Base-by-base conservation (phyloP, 2,329 filamentous ascomycete species). In the Thermomyces lanuginosus region DNA sequence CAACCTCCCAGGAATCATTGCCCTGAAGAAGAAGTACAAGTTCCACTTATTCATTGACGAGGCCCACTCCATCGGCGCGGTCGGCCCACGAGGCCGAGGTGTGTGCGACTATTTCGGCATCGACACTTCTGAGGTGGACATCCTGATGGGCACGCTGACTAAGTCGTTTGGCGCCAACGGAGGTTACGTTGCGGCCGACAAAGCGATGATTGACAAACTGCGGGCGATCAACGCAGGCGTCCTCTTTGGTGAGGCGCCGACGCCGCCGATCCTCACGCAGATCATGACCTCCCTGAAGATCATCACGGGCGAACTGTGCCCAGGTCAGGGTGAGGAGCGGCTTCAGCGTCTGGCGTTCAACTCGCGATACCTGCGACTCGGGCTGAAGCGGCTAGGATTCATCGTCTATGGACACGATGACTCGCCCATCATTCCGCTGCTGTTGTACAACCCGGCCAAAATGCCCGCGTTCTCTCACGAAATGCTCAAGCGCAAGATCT, bases 101-200 rank as follows among this genome's bases (percentile, higher is more conserved):
- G 84, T 98, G 12, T 98, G 89, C 54, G 89, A 98, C 51, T 98
- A 92, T 59, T 98, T 95, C 46, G 76, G 77, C 42, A 75, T 95
- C 38, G 80, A 93, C 50, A 76, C 89, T 9, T 58, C 69, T 9
- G 76, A 92, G 40, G 73, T 95, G 19, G 89, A 98, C 50, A 80
- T 98, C 44, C 70, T 98, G 27, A 98, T 98, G 89, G 89, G 89
- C 39, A 98, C 89, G 2, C 63, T 98, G 35, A 98, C 89, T 37
- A 98, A 98, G 55, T 95, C 89, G 1, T 98, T 98, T 43, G 89
- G 89, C 43, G 89, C 89, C 39, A 98, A 98, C 45, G 89, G 89
- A 47, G 89, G 89, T 36, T 98, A 98, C 51, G 69, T 98, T 39
- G 81, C 83, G 7, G 84, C 74, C 10, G 80, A 92, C 35, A 89